phyloP scores from a whole-genome alignment of 2,329 filamentous ascomycete species.

The Sporothrix pallida region DNA sequence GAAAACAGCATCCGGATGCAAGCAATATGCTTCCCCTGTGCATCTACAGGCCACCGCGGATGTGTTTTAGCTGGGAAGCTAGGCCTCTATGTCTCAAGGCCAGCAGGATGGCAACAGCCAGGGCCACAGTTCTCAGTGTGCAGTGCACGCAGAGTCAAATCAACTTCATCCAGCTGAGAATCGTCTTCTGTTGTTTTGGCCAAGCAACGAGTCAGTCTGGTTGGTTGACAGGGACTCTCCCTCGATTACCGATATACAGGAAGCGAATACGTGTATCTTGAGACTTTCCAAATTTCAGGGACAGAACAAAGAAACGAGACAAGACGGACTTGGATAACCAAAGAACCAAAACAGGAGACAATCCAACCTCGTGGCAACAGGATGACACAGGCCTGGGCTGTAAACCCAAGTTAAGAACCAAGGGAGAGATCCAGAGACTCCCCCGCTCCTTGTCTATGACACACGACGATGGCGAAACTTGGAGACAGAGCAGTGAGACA shows the following conservation, averaged over 20 bases:
- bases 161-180: too few species aligned
- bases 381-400: not conserved
- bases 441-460: not conserved
- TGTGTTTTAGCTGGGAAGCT: not conserved
- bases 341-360: not conserved
- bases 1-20: not conserved
- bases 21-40: conserved; percentile 11
- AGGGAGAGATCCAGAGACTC: conserved; percentile 5
- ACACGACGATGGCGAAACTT: not conserved
- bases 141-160: not conserved
- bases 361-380: not conserved
- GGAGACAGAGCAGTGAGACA: not conserved
- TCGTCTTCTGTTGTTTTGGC: not conserved
- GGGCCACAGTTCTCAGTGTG: not conserved
- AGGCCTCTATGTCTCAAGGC: not conserved
- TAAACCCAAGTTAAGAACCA: not conserved
- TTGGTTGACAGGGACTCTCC: not conserved
- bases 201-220: not conserved
- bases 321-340: not conserved
- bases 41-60: not conserved
- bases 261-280: not conserved
- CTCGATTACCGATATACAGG: not conserved
- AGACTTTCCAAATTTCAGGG: not conserved
- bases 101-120: not conserved
- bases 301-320: conserved; percentile 12